phyloP scores from a whole-genome alignment of 345 rosid species.

The Rhizophora mangle region DNA sequence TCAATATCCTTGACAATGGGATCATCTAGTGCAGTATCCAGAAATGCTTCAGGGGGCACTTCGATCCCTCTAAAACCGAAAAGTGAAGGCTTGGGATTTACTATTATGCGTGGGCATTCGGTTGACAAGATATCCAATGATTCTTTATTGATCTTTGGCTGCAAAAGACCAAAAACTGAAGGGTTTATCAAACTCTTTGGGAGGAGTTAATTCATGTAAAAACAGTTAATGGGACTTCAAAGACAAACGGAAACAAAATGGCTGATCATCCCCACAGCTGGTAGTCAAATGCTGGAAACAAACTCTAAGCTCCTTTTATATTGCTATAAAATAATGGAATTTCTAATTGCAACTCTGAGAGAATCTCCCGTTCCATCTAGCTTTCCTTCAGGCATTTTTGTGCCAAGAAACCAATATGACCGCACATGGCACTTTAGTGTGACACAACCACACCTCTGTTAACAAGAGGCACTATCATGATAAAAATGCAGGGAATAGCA shows the following conservation, averaged over 20 bases:
- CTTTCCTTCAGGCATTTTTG: background rate
- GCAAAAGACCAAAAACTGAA: constrained; percentile 15
- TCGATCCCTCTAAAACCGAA: constrained; percentile 45
- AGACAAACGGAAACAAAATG: no score
- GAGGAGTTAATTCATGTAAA: no score
- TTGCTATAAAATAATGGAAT: background rate
- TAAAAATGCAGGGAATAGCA: no score
- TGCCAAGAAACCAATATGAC: background rate
- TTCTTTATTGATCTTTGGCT: constrained; percentile 71
- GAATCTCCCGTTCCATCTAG: no score
- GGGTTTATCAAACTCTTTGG: background rate
- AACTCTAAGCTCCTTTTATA: background rate
- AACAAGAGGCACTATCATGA: no score
- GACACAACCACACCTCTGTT: no score
- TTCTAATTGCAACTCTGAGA: background rate
- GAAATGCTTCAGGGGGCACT: constrained; percentile 61
- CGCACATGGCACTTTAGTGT: background rate
- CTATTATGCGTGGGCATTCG: constrained; percentile 74
- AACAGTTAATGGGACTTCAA: no score
- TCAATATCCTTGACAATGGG: constrained; percentile 53
- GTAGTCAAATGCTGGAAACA: background rate
- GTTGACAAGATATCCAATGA: constrained; percentile 49
- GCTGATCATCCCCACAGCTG: no score
- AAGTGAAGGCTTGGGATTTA: constrained; percentile 76
- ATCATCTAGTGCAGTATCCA: constrained; percentile 54